phyloP scores from a whole-genome alignment of 192 early-diverging fungal species.

The Geranomyces variabilis region DNA sequence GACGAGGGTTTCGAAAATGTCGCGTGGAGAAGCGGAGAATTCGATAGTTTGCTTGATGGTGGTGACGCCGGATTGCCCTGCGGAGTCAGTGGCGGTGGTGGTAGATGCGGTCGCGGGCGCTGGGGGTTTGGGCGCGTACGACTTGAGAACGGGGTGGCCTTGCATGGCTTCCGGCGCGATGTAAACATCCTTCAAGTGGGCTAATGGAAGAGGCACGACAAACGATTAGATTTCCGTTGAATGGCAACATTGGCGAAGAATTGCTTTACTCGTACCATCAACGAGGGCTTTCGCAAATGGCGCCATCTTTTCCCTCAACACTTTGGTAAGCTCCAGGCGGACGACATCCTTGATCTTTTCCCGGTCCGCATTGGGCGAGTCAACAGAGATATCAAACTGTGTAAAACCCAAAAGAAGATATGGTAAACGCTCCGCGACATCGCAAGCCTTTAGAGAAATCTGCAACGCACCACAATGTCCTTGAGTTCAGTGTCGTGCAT shows the following conservation, averaged over 20 bases:
- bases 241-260: not conserved
- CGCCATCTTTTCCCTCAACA: slow-evolving; percentile 61
- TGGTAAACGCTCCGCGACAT: too few species aligned
- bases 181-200: slow-evolving; percentile 81
- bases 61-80: slow-evolving; percentile 46
- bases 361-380: slow-evolving; percentile 52
- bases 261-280: slow-evolving; percentile 44
- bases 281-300: slow-evolving; percentile 74
- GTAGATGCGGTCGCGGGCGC: slow-evolving; percentile 32
- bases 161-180: slow-evolving; percentile 68
- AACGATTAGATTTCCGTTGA: not conserved
- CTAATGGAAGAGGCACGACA: slow-evolving; percentile 32
- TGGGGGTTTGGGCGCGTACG: slow-evolving; percentile 58
- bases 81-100: slow-evolving; percentile 6
- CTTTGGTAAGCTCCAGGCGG: slow-evolving; percentile 65
- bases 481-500: slow-evolving; percentile 85
- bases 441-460: not conserved
- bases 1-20: slow-evolving; percentile 81
- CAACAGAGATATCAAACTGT: slow-evolving; percentile 72
- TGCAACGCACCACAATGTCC: slow-evolving; percentile 72
- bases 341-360: slow-evolving; percentile 71
- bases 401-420: too few species aligned
- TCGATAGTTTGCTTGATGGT: slow-evolving; percentile 76
- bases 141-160: slow-evolving; percentile 51
- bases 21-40: slow-evolving; percentile 78